These are phyloP conservation scores for Aegilops longissima DNA, from an alignment of 176 grass and related monocot genomes.

Conservation along the genomic window DNA sequence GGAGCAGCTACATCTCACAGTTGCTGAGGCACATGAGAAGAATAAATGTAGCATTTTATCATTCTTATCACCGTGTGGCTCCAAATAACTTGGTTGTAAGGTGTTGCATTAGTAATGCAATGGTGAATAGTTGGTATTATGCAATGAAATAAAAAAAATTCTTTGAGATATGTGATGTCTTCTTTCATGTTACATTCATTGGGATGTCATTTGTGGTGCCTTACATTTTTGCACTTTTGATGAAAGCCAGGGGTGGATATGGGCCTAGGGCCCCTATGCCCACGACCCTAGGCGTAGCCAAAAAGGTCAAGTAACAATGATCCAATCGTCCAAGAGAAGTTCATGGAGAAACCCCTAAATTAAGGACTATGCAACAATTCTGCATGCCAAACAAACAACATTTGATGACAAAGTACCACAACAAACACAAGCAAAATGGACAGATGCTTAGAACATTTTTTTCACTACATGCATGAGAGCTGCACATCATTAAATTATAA, in stretches of 20 bases:
- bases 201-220: neutral
- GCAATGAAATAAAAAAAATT: neutral
- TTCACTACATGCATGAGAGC: too few species aligned
- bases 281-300: too few species aligned
- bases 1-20: conserved; percentile 1
- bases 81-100: neutral
- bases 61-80: neutral
- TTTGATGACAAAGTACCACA: too few species aligned
- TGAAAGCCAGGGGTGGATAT: neutral
- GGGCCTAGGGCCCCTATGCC: too few species aligned
- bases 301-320: too few species aligned
- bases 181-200: neutral
- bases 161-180: neutral
- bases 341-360: too few species aligned
- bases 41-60: neutral
- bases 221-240: neutral
- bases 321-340: too few species aligned
- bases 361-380: too few species aligned
- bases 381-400: too few species aligned
- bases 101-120: neutral
- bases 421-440: too few species aligned
- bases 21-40: conserved; percentile 25
- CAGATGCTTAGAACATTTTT: too few species aligned
- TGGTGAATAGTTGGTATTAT: neutral
- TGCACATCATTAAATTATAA: too few species aligned